Conservation (phyloP, 1,284 basidiomycete genomes). For the Mycena citricolor region DNA sequence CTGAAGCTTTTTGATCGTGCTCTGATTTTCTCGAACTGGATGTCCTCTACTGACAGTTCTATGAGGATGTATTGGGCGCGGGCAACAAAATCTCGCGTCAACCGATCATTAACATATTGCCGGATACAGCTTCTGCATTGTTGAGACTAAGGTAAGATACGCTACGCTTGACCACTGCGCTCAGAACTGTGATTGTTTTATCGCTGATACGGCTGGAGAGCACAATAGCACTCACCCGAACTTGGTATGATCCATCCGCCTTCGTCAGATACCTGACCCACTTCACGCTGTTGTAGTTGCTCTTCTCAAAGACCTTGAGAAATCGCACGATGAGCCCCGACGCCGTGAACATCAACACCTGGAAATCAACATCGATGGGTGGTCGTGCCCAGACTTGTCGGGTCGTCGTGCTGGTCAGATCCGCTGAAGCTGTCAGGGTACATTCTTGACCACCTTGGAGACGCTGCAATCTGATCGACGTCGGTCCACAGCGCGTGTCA, state of each 20-base stretch:
- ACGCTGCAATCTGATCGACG: slow-evolving; percentile 71
- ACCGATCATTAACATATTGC: too few species aligned
- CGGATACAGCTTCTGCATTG: too few species aligned
- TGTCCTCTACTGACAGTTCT: too few species aligned
- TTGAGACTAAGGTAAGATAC: too few species aligned
- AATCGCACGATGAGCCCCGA: slow-evolving; percentile 96
- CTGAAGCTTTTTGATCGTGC: too few species aligned
- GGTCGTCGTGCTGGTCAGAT: slow-evolving; percentile 82
- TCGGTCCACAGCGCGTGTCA: slow-evolving; percentile 6
- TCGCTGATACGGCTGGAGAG: too few species aligned
- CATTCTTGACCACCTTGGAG: slow-evolving; percentile 93
- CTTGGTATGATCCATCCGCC: slow-evolving; percentile 84
- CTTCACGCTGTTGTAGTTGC: slow-evolving; percentile 88
- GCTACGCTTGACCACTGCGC: too few species aligned
- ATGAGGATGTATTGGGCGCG: too few species aligned
- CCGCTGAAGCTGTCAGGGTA: slow-evolving; percentile 82
- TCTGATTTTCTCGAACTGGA: too few species aligned
- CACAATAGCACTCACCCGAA: slow-evolving; percentile 73
- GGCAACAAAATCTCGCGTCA: too few species aligned
- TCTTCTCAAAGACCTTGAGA: slow-evolving; percentile 97
- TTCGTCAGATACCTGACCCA: slow-evolving; percentile 92
- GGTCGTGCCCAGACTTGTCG: slow-evolving; percentile 96
- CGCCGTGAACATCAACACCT: slow-evolving; percentile 97
- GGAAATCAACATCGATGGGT: slow-evolving; percentile 97
- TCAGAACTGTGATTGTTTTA: too few species aligned